Evolutionary conservation across 176 grass and related monocot genomes (phyloP), one percentile per base, ranked within the genome.

Genomic region (Cocos nucifera): DNA sequence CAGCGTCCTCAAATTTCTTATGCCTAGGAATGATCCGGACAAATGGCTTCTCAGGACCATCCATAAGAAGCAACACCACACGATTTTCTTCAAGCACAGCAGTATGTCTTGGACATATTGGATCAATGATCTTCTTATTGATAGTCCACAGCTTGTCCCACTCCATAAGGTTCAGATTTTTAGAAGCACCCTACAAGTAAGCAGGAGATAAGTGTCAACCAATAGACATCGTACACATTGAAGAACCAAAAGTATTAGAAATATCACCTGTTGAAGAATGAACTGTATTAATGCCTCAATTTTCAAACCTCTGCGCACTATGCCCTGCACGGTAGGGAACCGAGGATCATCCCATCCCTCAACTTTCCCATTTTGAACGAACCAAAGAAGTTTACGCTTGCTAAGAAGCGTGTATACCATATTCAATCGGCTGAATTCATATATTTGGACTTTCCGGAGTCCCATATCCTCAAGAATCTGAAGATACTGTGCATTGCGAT

Each of bases 81-180:
- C 49, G 35, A 18, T 77, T 69, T 53, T 84, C 80, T 67, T 81
- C 82, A 30, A 85, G 64, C 25, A 95, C 78, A 19, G 91, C 80
- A 15, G 86, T 90, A 69, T 95, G 86, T 64, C 91, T 85, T 17
- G 83, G 74, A 32, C 91, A 90, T 60, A 90, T 80, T 49, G 91
- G 91, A 71, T 90, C 91, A 51, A 90, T 79, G 67, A 87, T 79
- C 76, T 82, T 95, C 58, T 95, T 95, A 80, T 90, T 95, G 58
- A 90, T 90, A 32, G 86, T 95, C 91, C 86, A 90, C 52, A 95
- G 76, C 70, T 90, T 95, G 74, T 95, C 91, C 86, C 86, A 85
- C 74, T 95, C 86, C 86, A 95, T 95, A 49, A 95, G 80, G 80
- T 95, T 95, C 15, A 95, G 75, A 74, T 90, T 95, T 65, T 95